Base-by-base conservation (phyloP, 2,329 filamentous ascomycete species). In the Trichophyton benhamiae region DNA sequence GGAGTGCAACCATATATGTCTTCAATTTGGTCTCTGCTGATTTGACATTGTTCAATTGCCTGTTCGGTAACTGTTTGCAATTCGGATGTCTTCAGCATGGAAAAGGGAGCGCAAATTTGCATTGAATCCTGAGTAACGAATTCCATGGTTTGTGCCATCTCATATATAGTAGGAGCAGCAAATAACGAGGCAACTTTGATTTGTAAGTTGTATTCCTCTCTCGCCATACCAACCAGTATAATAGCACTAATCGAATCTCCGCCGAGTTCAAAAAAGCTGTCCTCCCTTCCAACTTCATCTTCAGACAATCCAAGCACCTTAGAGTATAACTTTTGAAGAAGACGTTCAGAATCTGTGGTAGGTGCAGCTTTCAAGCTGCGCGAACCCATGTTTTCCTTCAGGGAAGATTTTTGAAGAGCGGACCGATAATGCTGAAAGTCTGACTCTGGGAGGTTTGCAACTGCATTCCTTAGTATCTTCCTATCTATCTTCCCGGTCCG, bases 1-100 rank as follows among this genome's bases (percentile, higher is more conserved):
- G 74, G 67, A 9, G 72, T 76, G 9, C 68, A 72, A 0, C 74
- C 74, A 59, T 75, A 75, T 2, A 70, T 67, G 60, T 77, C 74
- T 58, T 74, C 70, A 2, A 76, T 66, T 38, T 63, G 20, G 41
- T 25, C 38, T 3, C 5, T 13, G 13, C n/a, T 22, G 33, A 64
- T 20, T 7, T 48, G 27, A 38, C 62, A 62, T 15, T 64, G 60
- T 20, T 59, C 59, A 33, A 46, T 36, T 25, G 62, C 62, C 48
- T 60, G 52, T 42, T 60, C 20, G 22, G 38, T 49, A 38, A 60
- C 48, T 8, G 38, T 48, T 6, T 44, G 15, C 15, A 44, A 17
- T 15, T 44, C 41, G 2, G 41, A n/a, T n/a, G 41, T 5, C 11
- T 44, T 15, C 41, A 44, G 41, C 41, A 44, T 44, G 41, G 41